Evolutionary conservation across 805 yeast genomes (phyloP).

Genomic region (Metahyphopichia silvanorum): DNA sequence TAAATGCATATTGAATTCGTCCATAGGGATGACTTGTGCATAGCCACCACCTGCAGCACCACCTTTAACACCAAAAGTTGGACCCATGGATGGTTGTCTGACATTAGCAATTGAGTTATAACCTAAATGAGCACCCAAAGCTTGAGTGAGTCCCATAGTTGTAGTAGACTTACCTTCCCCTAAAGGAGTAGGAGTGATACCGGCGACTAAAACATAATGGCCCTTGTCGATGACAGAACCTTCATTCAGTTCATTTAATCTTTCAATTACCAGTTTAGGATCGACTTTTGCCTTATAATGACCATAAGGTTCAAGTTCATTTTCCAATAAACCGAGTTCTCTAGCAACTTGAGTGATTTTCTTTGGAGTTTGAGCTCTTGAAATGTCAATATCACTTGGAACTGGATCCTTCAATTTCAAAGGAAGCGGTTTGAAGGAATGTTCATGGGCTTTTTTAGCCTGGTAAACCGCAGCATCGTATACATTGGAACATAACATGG

Average conservation of each 20-base stretch:
- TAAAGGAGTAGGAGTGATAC: constrained; percentile 96
- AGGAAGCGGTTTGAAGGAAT: constrained; percentile 53
- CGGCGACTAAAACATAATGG: constrained; percentile 87
- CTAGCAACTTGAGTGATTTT: constrained; percentile 68
- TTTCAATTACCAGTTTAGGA: constrained; percentile 31
- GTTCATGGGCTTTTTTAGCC: constrained; percentile 44
- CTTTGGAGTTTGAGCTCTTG: constrained; percentile 86
- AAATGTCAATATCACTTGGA: constrained; percentile 88
- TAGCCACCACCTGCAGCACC: constrained; percentile 99
- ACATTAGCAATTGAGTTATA: constrained; percentile 88
- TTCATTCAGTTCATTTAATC: constrained; percentile 64
- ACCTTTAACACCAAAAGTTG: constrained; percentile 97
- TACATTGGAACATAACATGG: constrained; percentile 87
- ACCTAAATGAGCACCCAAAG: constrained; percentile 85
- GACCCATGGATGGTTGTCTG: constrained; percentile 98
- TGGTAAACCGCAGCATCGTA: constrained; percentile 71
- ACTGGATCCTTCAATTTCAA: constrained; percentile 57
- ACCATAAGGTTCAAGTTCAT: constrained; percentile 87
- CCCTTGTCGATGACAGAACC: constrained; percentile 65
- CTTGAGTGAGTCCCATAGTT: constrained; percentile 95
- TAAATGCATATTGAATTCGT: constrained; percentile 94
- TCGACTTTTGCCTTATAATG: constrained; percentile 86
- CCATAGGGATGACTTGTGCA: constrained; percentile 98
- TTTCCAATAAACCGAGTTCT: constrained; percentile 75
- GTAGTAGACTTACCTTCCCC: constrained; percentile 99